Evolutionary conservation across 495 filamentous ascomycete genomes (phyloP).

Genomic region (Talaromyces proteolyticus): DNA sequence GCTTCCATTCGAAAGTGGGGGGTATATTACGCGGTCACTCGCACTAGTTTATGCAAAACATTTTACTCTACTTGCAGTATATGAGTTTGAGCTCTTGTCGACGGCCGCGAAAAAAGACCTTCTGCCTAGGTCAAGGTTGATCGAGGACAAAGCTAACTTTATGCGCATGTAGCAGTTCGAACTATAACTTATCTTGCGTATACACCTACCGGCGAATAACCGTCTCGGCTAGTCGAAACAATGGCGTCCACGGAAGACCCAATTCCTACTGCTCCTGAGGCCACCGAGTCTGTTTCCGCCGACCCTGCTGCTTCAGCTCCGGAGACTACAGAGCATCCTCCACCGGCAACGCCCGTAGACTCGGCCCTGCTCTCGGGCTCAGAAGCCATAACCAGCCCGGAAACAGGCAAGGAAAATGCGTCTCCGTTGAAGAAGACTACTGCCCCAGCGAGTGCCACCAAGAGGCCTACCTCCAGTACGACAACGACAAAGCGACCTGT

Average conservation of each 20-base stretch:
- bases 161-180: too few relatives aligned
- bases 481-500: constrained; percentile 2
- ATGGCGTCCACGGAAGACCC: neutral
- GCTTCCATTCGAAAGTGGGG: too few relatives aligned
- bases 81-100: too few relatives aligned
- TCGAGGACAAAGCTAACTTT: too few relatives aligned
- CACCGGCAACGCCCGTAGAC: constrained; percentile 36
- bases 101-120: too few relatives aligned
- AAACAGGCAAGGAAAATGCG: constrained; percentile 32
- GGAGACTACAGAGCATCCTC: constrained; percentile 24
- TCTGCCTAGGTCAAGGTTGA: too few relatives aligned
- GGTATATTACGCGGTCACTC: too few relatives aligned
- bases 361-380: constrained; percentile 28
- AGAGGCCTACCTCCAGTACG: constrained; percentile 20
- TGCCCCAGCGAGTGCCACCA: neutral
- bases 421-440: constrained; percentile 17
- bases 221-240: neutral
- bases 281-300: neutral
- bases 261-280: neutral
- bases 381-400: constrained; percentile 28
- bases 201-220: neutral
- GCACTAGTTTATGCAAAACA: too few relatives aligned
- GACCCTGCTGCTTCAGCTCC: neutral
- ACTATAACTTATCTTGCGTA: neutral
- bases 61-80: too few relatives aligned